Conservation (phyloP, 345 rosid species). For the Moricandia moricandioides region DNA sequence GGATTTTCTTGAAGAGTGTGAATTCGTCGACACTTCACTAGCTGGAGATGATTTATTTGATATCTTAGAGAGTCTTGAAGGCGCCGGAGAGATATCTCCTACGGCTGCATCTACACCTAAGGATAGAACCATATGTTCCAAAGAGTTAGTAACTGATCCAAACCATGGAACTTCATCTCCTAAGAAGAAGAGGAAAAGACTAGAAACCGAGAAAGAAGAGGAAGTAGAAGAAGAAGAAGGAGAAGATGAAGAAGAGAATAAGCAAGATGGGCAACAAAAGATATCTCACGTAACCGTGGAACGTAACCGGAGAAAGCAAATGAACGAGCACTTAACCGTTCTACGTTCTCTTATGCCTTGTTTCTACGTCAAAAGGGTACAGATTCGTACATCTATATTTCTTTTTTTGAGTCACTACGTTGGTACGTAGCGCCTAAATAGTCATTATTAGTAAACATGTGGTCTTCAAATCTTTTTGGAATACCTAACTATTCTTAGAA, state of each 20-base stretch:
- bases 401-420: background rate
- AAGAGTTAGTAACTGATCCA: slow-evolving; percentile 18
- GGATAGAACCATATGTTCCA: slow-evolving; percentile 30
- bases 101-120: slow-evolving; percentile 36
- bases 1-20: slow-evolving; percentile 52
- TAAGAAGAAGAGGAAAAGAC: slow-evolving; percentile 44
- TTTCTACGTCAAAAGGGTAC: slow-evolving; percentile 96
- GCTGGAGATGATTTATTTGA: slow-evolving; percentile 73
- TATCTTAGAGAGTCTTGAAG: slow-evolving; percentile 70
- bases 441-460: background rate
- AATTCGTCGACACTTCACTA: slow-evolving; percentile 49
- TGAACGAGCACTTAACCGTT: slow-evolving; percentile 86
- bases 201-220: slow-evolving; percentile 33
- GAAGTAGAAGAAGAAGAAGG: slow-evolving; percentile 25
- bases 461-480: slow-evolving; percentile 7
- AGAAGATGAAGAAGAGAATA: slow-evolving; percentile 33
- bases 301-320: slow-evolving; percentile 95
- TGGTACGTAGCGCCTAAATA: too few species aligned
- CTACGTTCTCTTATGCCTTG: slow-evolving; percentile 93
- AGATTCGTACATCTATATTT: background rate
- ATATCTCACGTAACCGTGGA: slow-evolving; percentile 92
- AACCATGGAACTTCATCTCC: slow-evolving; percentile 15
- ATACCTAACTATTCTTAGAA: slow-evolving; percentile 12
- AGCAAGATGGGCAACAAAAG: slow-evolving; percentile 57
- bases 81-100: slow-evolving; percentile 53